Evolutionary conservation across 176 grass and related monocot genomes (phyloP).

Genomic region (Metroxylon sagu): DNA sequence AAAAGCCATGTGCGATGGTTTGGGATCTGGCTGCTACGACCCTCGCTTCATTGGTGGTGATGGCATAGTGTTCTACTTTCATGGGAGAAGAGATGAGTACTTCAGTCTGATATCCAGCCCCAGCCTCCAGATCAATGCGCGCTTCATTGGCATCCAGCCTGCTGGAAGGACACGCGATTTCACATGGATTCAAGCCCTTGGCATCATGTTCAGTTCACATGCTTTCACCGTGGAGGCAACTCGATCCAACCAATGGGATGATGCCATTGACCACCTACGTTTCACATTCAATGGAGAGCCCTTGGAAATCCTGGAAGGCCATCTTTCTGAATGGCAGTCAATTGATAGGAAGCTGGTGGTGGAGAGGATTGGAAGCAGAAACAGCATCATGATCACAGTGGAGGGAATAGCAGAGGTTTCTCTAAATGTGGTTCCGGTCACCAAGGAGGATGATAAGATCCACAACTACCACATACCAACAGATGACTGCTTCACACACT

Average conservation of each 20-base stretch:
- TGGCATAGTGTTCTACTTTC: conserved; percentile 35
- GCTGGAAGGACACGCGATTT: conserved; percentile 25
- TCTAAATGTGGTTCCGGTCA: conserved; percentile 26
- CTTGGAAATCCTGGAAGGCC: conserved; percentile 21
- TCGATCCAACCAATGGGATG: conserved; percentile 2
- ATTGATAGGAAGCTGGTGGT: conserved; percentile 12
- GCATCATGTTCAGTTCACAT: conserved; percentile 22
- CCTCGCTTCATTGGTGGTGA: conserved; percentile 38
- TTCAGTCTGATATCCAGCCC: conserved; percentile 22
- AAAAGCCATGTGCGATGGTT: conserved; percentile 1
- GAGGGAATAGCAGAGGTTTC: conserved; percentile 18
- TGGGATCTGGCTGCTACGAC: conserved; percentile 41
- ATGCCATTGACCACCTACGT: conserved; percentile 22
- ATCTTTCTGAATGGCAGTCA: conserved; percentile 27
- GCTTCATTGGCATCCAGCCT: conserved; percentile 33
- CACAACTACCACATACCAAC: conserved; percentile 26
- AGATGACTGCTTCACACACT: conserved; percentile 27
- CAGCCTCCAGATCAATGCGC: conserved; percentile 30
- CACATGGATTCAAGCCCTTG: conserved; percentile 43
- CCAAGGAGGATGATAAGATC: conserved; percentile 24
- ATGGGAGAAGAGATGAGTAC: conserved; percentile 26
- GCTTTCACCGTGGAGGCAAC: conserved; percentile 26
- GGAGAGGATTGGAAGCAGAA: conserved; percentile 26
- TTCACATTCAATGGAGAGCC: conserved; percentile 21
- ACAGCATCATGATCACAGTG: conserved; percentile 21